Percentiles rank a stretch among this genome's conserved stretches.
phyloP scores from a whole-genome alignment of 2,329 filamentous ascomycete species.

The Fusarium pseudoanthophilum region DNA sequence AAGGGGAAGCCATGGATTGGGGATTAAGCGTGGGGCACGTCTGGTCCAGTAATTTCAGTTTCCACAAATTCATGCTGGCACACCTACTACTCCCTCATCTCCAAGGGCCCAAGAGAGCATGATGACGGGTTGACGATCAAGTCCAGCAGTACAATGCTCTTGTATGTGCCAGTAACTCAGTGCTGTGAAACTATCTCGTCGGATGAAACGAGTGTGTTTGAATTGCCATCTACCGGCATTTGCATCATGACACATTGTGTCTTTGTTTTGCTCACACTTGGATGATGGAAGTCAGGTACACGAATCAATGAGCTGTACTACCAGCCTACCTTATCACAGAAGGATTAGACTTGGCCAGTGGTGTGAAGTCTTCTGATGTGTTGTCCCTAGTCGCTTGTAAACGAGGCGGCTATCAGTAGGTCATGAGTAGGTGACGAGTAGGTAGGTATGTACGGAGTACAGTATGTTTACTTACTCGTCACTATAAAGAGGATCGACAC shows the following conservation, averaged over 20 bases:
- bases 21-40: slow-evolving; percentile 41
- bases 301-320: neutral
- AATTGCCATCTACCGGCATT: neutral
- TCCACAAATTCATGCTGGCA: slow-evolving; percentile 14
- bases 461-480: neutral
- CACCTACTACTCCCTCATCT: slow-evolving; percentile 2
- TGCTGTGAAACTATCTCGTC: neutral
- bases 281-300: neutral
- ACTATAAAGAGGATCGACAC: slow-evolving; percentile 2
- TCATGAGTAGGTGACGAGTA: neutral
- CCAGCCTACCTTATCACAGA: neutral
- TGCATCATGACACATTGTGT: neutral
- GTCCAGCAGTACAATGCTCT: slow-evolving; percentile 2
- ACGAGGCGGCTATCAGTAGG: neutral
- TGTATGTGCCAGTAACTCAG: neutral
- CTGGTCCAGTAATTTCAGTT: slow-evolving; percentile 42
- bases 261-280: neutral
- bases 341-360: neutral
- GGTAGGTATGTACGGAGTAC: too few relatives aligned
- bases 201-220: neutral
- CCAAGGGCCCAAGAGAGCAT: slow-evolving; percentile 10
- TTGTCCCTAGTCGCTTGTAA: neutral
- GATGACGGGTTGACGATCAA: slow-evolving; percentile 17
- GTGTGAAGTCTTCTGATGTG: slow-evolving; percentile 2
- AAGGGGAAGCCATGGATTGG: slow-evolving; percentile 33